Percentiles rank a stretch among this genome's conserved stretches.
phyloP scores from a whole-genome alignment of 441 rosid genomes.

The Croton laevigatus region DNA sequence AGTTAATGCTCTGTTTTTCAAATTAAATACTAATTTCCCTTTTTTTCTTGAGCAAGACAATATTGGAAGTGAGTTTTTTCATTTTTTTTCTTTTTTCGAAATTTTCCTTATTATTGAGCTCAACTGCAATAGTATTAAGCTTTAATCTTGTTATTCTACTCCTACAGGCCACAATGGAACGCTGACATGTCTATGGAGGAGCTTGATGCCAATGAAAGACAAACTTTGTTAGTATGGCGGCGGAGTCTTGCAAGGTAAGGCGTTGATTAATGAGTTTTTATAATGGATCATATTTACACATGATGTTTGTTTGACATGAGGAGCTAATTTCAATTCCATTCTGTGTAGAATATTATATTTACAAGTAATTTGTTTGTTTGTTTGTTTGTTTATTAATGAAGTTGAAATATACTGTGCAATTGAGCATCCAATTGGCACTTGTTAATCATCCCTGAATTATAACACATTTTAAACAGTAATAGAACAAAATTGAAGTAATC shows the following conservation, averaged over 20 bases:
- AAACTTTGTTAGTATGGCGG: conserved; percentile 81
- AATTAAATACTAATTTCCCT: too few relatives aligned
- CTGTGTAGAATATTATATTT: too few relatives aligned
- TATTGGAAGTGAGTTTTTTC: too few relatives aligned
- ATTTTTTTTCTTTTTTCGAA: background rate
- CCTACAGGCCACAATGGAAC: conserved; percentile 73
- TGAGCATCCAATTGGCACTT: background rate
- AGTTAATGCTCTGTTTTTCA: too few relatives aligned
- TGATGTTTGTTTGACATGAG: too few relatives aligned
- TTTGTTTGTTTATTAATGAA: background rate
- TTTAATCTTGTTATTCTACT: conserved; percentile 3
- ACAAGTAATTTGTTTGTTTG: too few relatives aligned
- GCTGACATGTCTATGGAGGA: conserved; percentile 70
- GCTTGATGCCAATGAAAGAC: conserved; percentile 77
- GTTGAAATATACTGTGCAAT: background rate
- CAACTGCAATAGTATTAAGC: background rate
- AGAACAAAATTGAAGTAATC: too few relatives aligned
- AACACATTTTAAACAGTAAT: background rate
- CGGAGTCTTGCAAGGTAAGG: conserved; percentile 69
- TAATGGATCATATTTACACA: too few relatives aligned
- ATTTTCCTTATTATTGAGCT: background rate
- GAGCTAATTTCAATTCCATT: too few relatives aligned
- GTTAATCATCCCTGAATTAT: background rate
- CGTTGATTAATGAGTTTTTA: too few relatives aligned
- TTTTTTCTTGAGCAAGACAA: too few relatives aligned